Evolutionary conservation across 306 rosid species (phyloP).

Genomic region (Prunus campanulata): DNA sequence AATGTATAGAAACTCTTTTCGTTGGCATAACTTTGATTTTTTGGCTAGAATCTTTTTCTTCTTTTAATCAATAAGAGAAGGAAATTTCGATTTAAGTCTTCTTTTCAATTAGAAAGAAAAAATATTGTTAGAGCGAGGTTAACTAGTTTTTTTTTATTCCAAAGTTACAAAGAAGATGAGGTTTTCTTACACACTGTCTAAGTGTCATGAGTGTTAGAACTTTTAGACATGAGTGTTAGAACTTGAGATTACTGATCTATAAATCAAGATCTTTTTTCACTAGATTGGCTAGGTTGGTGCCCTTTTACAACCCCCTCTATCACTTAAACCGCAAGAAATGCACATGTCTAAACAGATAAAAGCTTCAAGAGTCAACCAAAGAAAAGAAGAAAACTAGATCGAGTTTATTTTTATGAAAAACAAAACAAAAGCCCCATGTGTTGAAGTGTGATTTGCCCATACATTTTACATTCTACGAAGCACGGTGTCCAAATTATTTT

Average conservation of each 20-base stretch:
- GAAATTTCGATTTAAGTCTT: no score
- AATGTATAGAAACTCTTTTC: background rate
- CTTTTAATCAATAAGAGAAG: no score
- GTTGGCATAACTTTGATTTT: background rate
- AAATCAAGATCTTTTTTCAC: no score
- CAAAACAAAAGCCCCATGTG: background rate
- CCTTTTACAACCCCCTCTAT: no score
- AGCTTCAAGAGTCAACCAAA: background rate
- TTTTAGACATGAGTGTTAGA: fast-evolving
- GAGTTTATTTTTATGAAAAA: background rate
- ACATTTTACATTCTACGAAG: background rate
- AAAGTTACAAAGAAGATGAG: fast-evolving
- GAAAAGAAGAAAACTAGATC: background rate
- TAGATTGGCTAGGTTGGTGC: no score
- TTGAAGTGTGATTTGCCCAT: background rate
- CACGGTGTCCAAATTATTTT: background rate
- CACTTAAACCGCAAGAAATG: background rate
- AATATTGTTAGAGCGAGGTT: no score
- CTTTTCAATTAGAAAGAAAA: no score
- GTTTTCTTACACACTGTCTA: no score
- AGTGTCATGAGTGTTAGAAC: fast-evolving
- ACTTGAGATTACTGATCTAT: fast-evolving
- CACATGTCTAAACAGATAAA: background rate
- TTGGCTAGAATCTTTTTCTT: background rate
- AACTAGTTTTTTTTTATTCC: no score